phyloP scores from a whole-genome alignment of 768 basidiomycete species.

The Tricholoma sp. region DNA sequence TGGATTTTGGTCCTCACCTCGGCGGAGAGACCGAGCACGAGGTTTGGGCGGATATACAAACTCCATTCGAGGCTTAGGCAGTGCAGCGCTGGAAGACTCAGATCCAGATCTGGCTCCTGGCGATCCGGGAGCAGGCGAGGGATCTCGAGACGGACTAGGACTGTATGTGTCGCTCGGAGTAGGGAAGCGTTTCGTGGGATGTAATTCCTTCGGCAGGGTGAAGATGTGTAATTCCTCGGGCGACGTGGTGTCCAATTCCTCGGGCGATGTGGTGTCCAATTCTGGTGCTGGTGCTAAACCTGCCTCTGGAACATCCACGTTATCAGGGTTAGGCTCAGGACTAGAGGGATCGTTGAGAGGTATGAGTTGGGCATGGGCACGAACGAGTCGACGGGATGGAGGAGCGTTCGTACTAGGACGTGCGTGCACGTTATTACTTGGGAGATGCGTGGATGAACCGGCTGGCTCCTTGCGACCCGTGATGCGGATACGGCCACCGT shows the following conservation, averaged over 20 bases:
- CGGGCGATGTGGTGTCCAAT: no score
- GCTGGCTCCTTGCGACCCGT: background rate
- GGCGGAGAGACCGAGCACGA: background rate
- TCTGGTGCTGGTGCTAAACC: background rate
- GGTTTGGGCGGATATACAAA: slow-evolving; percentile 3
- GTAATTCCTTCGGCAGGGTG: background rate
- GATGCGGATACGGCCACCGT: background rate
- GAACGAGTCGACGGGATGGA: background rate
- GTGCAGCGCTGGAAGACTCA: background rate
- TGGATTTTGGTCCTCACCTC: background rate
- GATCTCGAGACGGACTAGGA: background rate
- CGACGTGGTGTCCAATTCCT: no score
- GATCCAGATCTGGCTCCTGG: background rate
- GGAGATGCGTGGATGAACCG: background rate
- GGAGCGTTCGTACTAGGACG: background rate
- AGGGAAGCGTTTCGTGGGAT: background rate
- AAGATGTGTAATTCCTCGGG: no score
- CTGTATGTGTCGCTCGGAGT: slow-evolving; percentile 4
- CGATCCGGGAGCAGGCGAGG: background rate
- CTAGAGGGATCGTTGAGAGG: background rate
- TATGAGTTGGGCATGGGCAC: background rate
- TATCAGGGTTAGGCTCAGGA: background rate
- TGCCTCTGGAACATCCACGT: background rate
- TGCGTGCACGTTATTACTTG: background rate
- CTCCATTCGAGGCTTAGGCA: background rate